These are phyloP conservation scores for Fusarium nisikadoi DNA, from an alignment of 2,329 filamentous ascomycete genomes.

Conservation along the genomic window DNA sequence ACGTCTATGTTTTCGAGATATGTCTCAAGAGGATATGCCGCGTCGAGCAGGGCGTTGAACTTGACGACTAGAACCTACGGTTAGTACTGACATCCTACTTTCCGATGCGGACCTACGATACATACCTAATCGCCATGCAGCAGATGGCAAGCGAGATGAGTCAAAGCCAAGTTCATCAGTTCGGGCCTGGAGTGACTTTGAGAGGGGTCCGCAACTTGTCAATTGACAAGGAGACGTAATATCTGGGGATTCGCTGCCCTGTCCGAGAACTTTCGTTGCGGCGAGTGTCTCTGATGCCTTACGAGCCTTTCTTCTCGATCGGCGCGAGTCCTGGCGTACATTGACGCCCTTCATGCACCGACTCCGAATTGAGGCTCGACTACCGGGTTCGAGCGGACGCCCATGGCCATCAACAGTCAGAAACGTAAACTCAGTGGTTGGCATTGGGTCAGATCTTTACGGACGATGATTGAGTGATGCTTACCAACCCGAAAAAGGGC, in stretches of 20 bases:
- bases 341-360: constrained; percentile 14
- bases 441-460: background rate
- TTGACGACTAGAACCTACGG: background rate
- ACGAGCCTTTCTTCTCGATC: background rate
- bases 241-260: rapidly evolving
- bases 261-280: rapidly evolving
- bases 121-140: background rate
- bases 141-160: background rate
- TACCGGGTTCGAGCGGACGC: background rate
- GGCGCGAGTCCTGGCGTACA: constrained; percentile 1
- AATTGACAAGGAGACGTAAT: rapidly evolving
- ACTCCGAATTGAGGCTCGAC: background rate
- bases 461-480: rapidly evolving
- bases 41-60: background rate
- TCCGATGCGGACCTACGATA: rapidly evolving
- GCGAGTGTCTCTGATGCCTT: rapidly evolving
- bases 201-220: background rate
- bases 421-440: background rate
- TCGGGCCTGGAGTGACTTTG: background rate
- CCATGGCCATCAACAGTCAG: background rate
- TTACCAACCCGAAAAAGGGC: background rate
- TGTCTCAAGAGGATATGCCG: background rate
- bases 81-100: background rate
- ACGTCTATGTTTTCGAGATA: background rate
- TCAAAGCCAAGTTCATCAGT: background rate